Evolutionary conservation across 78 protist species (phyloP).

Genomic region (Ministeria vibrans): DNA sequence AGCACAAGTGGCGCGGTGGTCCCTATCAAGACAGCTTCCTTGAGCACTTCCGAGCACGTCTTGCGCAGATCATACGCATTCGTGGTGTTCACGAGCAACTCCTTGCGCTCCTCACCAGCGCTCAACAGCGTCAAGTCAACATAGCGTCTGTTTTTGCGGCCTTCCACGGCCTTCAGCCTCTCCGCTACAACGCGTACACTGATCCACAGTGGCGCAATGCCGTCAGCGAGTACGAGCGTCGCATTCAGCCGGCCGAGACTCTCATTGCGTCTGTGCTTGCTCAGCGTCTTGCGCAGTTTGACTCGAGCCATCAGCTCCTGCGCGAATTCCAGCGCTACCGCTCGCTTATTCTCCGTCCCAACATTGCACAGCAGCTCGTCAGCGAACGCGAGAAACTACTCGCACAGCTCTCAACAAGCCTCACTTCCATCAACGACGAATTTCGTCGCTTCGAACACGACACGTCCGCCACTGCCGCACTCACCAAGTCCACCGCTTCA

Average conservation of each 20-base stretch:
- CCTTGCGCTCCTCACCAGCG: background rate
- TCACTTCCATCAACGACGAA: background rate
- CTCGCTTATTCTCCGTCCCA: slow-evolving; percentile 21
- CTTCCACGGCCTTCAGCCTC: background rate
- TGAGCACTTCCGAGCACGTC: background rate
- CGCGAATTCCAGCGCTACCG: slow-evolving; percentile 11
- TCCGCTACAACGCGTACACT: background rate
- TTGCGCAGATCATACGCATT: background rate
- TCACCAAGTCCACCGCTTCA: background rate
- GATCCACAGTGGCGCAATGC: slow-evolving; percentile 22
- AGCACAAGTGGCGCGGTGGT: background rate
- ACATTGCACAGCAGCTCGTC: slow-evolving; percentile 15
- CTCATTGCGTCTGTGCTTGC: slow-evolving; percentile 10
- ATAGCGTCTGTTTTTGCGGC: too few species aligned
- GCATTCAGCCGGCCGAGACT: slow-evolving; percentile 27
- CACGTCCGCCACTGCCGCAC: background rate
- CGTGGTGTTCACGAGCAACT: slow-evolving; percentile 31
- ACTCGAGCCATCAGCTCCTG: slow-evolving; percentile 15
- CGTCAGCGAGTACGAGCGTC: background rate
- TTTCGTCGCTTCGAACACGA: background rate
- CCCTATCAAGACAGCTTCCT: background rate
- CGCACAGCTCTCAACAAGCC: background rate
- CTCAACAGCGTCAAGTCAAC: slow-evolving; percentile 10
- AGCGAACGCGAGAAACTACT: slow-evolving; percentile 33
- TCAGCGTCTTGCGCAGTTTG: background rate